Evolutionary conservation across 768 basidiomycete species (phyloP).

Genomic region (Trametes elegans): DNA sequence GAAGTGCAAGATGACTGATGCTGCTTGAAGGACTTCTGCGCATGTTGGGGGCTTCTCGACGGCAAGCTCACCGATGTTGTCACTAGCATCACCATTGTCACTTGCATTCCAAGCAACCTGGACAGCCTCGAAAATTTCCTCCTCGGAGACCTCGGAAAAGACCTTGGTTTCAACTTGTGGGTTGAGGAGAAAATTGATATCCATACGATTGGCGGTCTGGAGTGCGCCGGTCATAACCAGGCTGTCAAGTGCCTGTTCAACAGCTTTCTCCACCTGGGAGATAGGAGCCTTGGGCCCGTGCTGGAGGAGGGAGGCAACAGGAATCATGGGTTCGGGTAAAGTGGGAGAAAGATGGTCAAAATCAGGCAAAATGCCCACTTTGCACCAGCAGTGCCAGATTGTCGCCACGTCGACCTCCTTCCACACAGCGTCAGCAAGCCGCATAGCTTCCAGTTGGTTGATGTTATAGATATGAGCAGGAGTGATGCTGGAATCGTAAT

Average conservation of each 20-base stretch:
- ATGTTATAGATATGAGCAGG: slow-evolving; percentile 36
- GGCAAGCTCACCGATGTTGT: no score
- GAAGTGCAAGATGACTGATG: no score
- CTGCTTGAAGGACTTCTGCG: no score
- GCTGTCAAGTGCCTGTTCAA: neutral
- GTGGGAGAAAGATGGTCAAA: neutral
- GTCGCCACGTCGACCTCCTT: slow-evolving; percentile 27
- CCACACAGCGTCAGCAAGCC: slow-evolving; percentile 34
- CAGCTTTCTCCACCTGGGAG: neutral
- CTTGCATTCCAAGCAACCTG: no score
- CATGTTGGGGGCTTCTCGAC: no score
- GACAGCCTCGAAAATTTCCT: no score
- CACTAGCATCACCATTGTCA: no score
- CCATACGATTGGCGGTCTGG: neutral
- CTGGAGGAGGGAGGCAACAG: neutral
- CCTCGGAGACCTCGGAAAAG: no score
- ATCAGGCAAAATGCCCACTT: neutral
- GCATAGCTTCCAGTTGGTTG: slow-evolving; percentile 35
- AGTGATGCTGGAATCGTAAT: neutral
- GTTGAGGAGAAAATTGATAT: no score
- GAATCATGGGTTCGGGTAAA: neutral
- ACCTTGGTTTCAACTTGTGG: no score
- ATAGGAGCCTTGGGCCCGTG: neutral
- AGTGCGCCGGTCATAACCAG: neutral
- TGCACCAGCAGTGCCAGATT: slow-evolving; percentile 37